Conservation (phyloP, 768 basidiomycete species). For the Podaxis rugospora region DNA sequence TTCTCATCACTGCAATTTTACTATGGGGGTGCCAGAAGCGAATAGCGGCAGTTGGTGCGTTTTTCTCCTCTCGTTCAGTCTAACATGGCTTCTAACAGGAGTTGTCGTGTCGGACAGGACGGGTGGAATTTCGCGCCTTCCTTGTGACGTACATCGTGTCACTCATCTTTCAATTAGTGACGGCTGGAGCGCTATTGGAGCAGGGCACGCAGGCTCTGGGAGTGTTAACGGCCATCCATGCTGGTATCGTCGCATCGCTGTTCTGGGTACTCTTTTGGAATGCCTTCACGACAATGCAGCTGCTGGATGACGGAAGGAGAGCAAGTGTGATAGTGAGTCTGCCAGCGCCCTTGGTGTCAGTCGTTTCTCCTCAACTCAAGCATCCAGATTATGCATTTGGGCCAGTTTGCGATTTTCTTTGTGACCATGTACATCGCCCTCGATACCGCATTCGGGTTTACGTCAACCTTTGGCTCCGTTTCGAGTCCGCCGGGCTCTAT, state of each 20-base stretch:
- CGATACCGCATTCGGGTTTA: constrained; percentile 65
- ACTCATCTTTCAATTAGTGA: constrained; percentile 65
- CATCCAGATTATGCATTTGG: constrained; percentile 47
- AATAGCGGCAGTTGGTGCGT: constrained; percentile 78
- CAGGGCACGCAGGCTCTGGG: constrained; percentile 68
- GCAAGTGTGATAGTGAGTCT: constrained; percentile 49
- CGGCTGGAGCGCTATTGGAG: constrained; percentile 62
- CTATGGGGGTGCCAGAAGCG: constrained; percentile 50
- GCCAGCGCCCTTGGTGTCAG: background rate
- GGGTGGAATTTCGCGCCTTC: constrained; percentile 58
- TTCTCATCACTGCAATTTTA: constrained; percentile 48
- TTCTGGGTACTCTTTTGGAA: constrained; percentile 70
- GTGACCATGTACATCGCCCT: constrained; percentile 75
- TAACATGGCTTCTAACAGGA: background rate
- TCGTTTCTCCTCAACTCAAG: background rate
- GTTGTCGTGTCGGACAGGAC: constrained; percentile 16
- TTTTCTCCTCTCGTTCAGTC: background rate
- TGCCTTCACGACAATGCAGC: constrained; percentile 63
- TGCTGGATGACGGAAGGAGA: constrained; percentile 78
- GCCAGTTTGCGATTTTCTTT: constrained; percentile 52
- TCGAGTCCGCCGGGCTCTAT: constrained; percentile 49
- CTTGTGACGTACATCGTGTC: constrained; percentile 55
- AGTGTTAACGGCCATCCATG: constrained; percentile 65
- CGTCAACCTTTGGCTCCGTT: constrained; percentile 45
- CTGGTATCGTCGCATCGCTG: constrained; percentile 62